These are phyloP conservation scores for Schizophyllum amplum DNA, from an alignment of 1,284 basidiomycete genomes.

Conservation along the genomic window DNA sequence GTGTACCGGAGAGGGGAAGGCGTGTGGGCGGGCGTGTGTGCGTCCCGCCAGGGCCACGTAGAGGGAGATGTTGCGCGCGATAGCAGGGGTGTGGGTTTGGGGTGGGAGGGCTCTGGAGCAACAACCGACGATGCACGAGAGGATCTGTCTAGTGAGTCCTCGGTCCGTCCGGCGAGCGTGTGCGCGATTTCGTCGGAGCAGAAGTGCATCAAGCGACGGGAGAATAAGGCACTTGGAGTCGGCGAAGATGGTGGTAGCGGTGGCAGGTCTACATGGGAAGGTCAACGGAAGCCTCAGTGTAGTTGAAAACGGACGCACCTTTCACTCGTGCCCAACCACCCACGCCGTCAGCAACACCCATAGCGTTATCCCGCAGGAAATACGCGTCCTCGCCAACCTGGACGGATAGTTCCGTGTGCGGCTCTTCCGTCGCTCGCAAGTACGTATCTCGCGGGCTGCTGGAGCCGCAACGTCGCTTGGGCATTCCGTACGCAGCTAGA, in stretches of 20 bases:
- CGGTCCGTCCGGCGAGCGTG: conserved; percentile 2
- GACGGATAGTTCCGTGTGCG: conserved; percentile 38
- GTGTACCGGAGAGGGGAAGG: background rate
- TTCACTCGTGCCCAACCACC: conserved; percentile 71
- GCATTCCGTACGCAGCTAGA: conserved; percentile 69
- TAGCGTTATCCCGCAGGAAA: conserved; percentile 73
- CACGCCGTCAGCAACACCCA: conserved; percentile 86
- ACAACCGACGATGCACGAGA: conserved; percentile 18
- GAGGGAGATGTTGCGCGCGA: background rate
- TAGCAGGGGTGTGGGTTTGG: background rate
- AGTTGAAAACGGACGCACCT: conserved; percentile 18
- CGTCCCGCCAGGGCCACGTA: background rate
- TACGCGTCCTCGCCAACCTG: conserved; percentile 85
- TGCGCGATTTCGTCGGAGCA: conserved; percentile 46
- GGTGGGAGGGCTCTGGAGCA: background rate
- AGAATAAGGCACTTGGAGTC: conserved; percentile 58
- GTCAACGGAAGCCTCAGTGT: background rate
- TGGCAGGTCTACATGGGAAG: background rate
- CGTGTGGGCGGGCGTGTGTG: background rate
- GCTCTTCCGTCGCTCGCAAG: conserved; percentile 2
- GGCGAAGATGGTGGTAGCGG: background rate
- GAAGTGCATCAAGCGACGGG: conserved; percentile 81
- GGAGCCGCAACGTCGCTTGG: conserved; percentile 23
- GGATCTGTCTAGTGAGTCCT: conserved; percentile 12
- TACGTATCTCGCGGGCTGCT: conserved; percentile 12